Conservation (phyloP, 169 alveolate species). For the Perkinsus marinus region DNA sequence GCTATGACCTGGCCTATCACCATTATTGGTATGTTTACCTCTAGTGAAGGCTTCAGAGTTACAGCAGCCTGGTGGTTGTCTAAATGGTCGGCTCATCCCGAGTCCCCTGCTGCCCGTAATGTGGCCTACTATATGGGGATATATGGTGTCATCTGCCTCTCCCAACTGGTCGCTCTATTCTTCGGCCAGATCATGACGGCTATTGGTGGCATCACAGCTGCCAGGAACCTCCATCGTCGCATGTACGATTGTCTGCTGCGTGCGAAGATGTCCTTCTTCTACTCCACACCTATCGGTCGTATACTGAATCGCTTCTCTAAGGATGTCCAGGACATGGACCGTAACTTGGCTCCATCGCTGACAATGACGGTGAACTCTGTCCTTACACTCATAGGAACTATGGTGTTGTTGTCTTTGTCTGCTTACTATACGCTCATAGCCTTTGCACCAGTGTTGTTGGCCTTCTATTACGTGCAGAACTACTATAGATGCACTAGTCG, state of each 20-base stretch:
- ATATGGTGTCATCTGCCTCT: not conserved
- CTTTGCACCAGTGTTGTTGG: conserved; percentile 14
- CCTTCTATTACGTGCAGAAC: conserved; percentile 8
- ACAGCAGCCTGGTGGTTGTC: not conserved
- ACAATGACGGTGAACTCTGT: conserved; percentile 9
- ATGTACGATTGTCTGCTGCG: not conserved
- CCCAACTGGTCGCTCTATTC: not conserved
- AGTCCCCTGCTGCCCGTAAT: not conserved
- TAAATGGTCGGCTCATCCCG: not conserved
- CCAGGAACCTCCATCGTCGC: not conserved
- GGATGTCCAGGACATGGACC: conserved; percentile 37
- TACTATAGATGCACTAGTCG: not conserved
- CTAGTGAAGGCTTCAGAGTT: not conserved
- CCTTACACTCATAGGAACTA: not conserved
- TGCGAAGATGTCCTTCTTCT: conserved; percentile 50
- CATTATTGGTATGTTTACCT: not conserved
- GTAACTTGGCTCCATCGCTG: not conserved
- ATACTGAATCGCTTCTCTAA: conserved; percentile 52
- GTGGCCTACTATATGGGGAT: not conserved
- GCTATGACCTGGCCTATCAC: not conserved
- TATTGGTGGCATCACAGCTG: not conserved
- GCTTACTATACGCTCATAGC: conserved; percentile 2
- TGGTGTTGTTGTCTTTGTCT: conserved; percentile 9
- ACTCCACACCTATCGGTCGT: conserved; percentile 56
- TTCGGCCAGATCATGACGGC: not conserved